Evolutionary conservation across 192 early-diverging fungal genomes (phyloP), one percentile per base, ranked within the genome.

Genomic region (Phycomyces blakesleeanus): DNA sequence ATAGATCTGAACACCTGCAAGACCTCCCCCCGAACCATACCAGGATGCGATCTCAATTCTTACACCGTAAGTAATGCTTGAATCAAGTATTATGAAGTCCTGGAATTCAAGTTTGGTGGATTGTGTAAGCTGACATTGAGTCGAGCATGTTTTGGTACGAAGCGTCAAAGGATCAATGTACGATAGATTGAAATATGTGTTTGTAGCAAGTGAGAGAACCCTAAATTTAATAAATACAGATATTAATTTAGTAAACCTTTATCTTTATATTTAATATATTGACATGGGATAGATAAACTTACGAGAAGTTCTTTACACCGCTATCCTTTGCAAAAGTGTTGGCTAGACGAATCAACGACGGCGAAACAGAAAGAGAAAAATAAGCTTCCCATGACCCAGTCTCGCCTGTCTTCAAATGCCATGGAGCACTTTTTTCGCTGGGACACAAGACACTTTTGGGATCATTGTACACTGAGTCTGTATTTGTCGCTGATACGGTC

Each of bases 1-100:
- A 47, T 62, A 76, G 9, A 68, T 66, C 53, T 66, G 40, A 34
- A 76, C 51, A 44, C 39, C 50, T 5, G 68, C 27, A 34, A 76
- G 55, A 21, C 74, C 74, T 1, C 55, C 74, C 27, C 74, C 64
- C 1, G 38, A 22, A 10, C 74, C 74, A 54, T 76, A 76, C 74
- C 74, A 76, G n/a, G 68, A 70, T 20, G 14, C 39, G 8, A 76
- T 55, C 27, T 83, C 77, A 57, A 91, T 69, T 38, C 71, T 76
- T 9, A 84, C 57, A n/a, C 82, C 87, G 25, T 71, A 74, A 51
- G 84, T 63, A 16, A 77, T 63, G 9, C 57, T 58, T 20, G 73
- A 71, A 9, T 18, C 51, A 4, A 71, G 63, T 5, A 83, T 68
- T n/a, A 59, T 44, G 26, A 77, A 83, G 41, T 76, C 76, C 47